phyloP scores from a whole-genome alignment of 768 basidiomycete genomes.

The Leccinum uliginosum region DNA sequence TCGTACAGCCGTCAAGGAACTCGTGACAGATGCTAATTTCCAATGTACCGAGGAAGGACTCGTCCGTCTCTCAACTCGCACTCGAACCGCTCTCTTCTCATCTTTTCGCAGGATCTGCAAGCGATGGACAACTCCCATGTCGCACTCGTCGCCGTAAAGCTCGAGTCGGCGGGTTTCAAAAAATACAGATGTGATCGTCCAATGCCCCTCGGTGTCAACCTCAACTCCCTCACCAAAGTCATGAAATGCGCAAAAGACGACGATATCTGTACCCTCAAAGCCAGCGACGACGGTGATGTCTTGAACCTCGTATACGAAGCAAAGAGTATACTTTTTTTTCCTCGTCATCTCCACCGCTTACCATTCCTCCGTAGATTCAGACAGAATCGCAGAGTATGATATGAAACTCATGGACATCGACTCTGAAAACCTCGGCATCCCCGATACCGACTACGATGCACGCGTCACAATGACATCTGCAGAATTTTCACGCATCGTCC shows the following conservation, averaged over 20 bases:
- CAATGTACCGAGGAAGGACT: constrained; percentile 96
- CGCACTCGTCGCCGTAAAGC: constrained; percentile 86
- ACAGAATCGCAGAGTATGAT: constrained; percentile 95
- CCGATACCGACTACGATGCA: constrained; percentile 96
- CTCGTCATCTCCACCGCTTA: background rate
- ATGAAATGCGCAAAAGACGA: constrained; percentile 97
- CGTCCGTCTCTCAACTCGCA: constrained; percentile 38
- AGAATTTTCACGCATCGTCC: constrained; percentile 91
- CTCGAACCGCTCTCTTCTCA: background rate
- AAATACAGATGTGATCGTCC: constrained; percentile 92
- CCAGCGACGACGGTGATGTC: constrained; percentile 84
- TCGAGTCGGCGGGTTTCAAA: constrained; percentile 76
- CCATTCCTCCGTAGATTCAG: constrained; percentile 53
- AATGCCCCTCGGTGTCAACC: constrained; percentile 86
- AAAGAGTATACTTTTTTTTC: constrained; percentile 50
- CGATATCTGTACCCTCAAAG: constrained; percentile 87
- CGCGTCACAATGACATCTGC: constrained; percentile 79
- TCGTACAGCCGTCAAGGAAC: constrained; percentile 93
- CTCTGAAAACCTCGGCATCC: constrained; percentile 89
- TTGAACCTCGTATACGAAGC: constrained; percentile 89
- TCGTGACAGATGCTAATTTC: constrained; percentile 96
- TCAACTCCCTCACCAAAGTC: constrained; percentile 88
- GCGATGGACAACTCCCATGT: constrained; percentile 99
- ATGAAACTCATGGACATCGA: constrained; percentile 99
- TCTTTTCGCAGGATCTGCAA: constrained; percentile 63